Base-by-base conservation (phyloP, 352 stramenopile species). In the Discostella stelligera region DNA sequence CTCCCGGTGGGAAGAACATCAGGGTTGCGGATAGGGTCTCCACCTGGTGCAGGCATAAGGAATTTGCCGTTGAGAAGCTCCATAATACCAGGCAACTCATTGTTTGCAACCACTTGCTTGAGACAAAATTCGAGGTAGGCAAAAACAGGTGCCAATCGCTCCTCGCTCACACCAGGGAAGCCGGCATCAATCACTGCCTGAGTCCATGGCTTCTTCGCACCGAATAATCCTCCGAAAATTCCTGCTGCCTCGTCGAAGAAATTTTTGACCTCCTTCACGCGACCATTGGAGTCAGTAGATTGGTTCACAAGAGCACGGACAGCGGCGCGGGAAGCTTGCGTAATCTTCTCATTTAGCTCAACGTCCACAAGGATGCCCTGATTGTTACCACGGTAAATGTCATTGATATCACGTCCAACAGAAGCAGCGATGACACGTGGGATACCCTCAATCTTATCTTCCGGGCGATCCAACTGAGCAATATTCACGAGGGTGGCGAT, bases 401-500 rank as follows among this genome's bases (percentile, higher is more conserved):
- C 92, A 27, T 94, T 93, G 58, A 96, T 94, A 39, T 94, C 86
- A 75, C 91, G 89, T 8, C 90, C 90, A 61, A 94, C 53, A 49
- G 86, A 93, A 13, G 90, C 78, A 30, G 92, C 92, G 79, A 95
- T 90, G 20, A 95, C 91, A 71, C 92, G 90, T 48, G 91, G 91
- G 50, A 96, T 84, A 25, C 87, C 81, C 66, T 95, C 91, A 73
- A 96, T 95, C n/a, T 82, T 74, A 56, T 96, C 92, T 78, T 94
- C 88, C 2, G 91, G 89, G 53, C 92, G 86, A 75, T 96, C 92
- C 50, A 96, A 82, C 66, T 94, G 90, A 30, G 86, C 91, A 82
- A 96, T 96, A 80, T 95, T 95, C 4, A 96, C 92, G 54, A 96
- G 83, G 48, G 92, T 96, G 21, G 92, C 92, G 55, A 96, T 83